These are phyloP conservation scores for Shiraia bambusicola DNA, from an alignment of 2,329 filamentous ascomycete genomes.

Conservation along the genomic window DNA sequence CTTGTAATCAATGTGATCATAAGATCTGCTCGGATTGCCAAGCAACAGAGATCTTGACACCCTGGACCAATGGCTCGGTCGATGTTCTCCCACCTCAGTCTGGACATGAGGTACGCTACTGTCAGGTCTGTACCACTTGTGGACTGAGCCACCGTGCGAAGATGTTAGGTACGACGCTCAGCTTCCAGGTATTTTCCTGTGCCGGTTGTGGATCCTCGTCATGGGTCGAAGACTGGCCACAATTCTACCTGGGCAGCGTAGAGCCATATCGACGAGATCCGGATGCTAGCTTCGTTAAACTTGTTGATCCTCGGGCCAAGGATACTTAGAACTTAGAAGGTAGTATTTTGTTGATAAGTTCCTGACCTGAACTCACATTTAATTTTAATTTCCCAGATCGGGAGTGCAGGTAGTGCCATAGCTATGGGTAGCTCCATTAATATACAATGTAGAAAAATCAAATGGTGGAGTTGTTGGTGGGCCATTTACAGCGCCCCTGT, in stretches of 20 bases:
- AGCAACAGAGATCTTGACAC: conserved; percentile 13
- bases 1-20: conserved; percentile 8
- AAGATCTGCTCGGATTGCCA: conserved; percentile 9
- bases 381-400: no score
- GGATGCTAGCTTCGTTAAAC: conserved; percentile 11
- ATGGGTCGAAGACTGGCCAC: conserved; percentile 14
- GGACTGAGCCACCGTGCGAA: conserved; percentile 18
- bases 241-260: conserved; percentile 13
- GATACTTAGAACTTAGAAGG: conserved; percentile 9
- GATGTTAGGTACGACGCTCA: conserved; percentile 11
- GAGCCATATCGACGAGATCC: conserved; percentile 18
- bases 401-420: no score
- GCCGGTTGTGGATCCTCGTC: conserved; percentile 10
- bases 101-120: conserved; percentile 11
- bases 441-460: no score
- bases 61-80: conserved; percentile 14
- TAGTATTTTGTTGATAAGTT: conserved; percentile 5
- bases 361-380: no score
- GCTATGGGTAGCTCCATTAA: no score
- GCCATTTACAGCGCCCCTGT: no score
- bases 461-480: no score
- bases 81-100: conserved; percentile 1
- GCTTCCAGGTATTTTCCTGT: conserved; percentile 14
- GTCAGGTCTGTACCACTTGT: conserved; percentile 14
- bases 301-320: conserved; percentile 11